phyloP scores from a whole-genome alignment of 1,284 basidiomycete species.

The Dichomitus squalens region DNA sequence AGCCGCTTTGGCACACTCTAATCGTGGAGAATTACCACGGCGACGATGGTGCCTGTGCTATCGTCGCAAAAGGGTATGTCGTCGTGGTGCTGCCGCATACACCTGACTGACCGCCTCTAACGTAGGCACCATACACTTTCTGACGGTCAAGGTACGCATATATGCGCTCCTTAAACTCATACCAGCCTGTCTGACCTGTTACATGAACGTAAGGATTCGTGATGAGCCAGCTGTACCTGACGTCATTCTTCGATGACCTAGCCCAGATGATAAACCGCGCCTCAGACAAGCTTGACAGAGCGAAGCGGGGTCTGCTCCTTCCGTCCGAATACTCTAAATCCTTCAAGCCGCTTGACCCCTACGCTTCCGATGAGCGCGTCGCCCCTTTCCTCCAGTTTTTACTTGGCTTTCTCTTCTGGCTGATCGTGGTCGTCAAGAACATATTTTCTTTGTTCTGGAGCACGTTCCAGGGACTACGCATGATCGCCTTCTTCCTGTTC shows the following conservation, averaged over 20 bases:
- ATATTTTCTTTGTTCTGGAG: conserved; percentile 28
- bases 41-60: conserved; percentile 30
- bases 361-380: conserved; percentile 12
- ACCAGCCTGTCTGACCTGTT: not conserved
- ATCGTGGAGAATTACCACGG: conserved; percentile 34
- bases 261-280: conserved; percentile 23
- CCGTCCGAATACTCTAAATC: conserved; percentile 27
- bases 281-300: conserved; percentile 19
- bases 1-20: conserved; percentile 33
- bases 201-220: conserved; percentile 24
- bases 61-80: conserved; percentile 30
- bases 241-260: conserved; percentile 31
- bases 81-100: not conserved
- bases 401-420: conserved; percentile 30
- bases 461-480: conserved; percentile 28
- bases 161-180: not conserved
- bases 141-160: conserved; percentile 28
- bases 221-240: conserved; percentile 34
- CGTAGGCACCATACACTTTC: conserved; percentile 32
- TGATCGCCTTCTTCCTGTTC: conserved; percentile 24
- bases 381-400: conserved; percentile 25
- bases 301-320: conserved; percentile 23
- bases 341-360: conserved; percentile 26
- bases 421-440: conserved; percentile 11
- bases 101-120: not conserved